Percentiles rank a stretch among this genome's conserved stretches.
Evolutionary conservation across 2,329 filamentous ascomycete genomes (phyloP).

Genomic region (Davidsoniella australis): DNA sequence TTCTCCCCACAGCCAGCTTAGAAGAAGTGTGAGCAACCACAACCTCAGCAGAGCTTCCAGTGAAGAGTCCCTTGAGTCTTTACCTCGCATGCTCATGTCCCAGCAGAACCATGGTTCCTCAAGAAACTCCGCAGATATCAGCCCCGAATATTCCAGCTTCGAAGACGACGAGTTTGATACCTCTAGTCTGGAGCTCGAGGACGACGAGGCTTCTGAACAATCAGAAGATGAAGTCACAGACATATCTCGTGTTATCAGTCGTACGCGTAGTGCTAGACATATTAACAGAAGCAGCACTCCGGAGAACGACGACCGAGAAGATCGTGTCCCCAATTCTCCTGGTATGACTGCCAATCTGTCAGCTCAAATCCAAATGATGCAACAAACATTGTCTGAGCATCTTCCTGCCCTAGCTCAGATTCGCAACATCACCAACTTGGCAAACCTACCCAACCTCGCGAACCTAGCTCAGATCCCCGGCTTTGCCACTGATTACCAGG

Average conservation of each 20-base stretch:
- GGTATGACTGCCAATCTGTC: constrained; percentile 59
- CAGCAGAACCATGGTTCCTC: background rate
- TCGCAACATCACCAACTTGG: constrained; percentile 31
- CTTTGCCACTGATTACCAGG: constrained; percentile 55
- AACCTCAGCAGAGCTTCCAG: constrained; percentile 6
- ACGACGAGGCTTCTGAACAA: constrained; percentile 22
- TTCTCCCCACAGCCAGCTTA: constrained; percentile 12
- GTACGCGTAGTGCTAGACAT: background rate
- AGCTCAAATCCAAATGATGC: constrained; percentile 59
- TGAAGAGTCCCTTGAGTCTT: constrained; percentile 8
- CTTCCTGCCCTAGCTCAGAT: constrained; percentile 33
- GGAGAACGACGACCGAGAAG: constrained; percentile 1
- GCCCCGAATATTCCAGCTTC: constrained; percentile 27
- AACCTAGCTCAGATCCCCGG: constrained; percentile 37
- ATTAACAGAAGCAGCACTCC: constrained; percentile 5
- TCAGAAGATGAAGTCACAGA: background rate
- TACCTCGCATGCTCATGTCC: constrained; percentile 9
- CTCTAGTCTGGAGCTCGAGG: constrained; percentile 21
- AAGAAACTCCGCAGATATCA: background rate
- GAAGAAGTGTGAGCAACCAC: constrained; percentile 10
- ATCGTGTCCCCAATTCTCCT: constrained; percentile 20
- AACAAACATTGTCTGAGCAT: constrained; percentile 50
- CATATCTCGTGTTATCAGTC: background rate
- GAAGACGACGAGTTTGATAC: constrained; percentile 27
- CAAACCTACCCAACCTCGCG: constrained; percentile 38